Conservation (phyloP, 2,329 filamentous ascomycete species). For the Knufia fluminis region DNA sequence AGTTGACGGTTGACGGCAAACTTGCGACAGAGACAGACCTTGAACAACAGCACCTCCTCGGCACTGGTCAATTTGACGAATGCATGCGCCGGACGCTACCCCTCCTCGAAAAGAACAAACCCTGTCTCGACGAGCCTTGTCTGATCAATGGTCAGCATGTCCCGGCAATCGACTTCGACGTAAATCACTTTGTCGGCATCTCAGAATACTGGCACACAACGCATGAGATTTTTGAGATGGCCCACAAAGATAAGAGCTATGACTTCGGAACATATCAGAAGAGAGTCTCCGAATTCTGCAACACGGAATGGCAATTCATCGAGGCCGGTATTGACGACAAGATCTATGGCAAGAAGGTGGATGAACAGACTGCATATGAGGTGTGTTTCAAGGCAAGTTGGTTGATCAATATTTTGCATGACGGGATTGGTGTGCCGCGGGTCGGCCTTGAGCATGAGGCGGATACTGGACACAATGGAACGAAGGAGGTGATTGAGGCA, state of each 20-base stretch:
- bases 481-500: conserved; percentile 58
- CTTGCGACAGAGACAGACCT: conserved; percentile 34
- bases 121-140: conserved; percentile 75
- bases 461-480: conserved; percentile 53
- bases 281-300: conserved; percentile 76
- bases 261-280: conserved; percentile 84
- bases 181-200: conserved; percentile 96
- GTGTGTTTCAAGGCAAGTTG: conserved; percentile 98
- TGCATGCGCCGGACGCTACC: conserved; percentile 77
- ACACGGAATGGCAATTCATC: conserved; percentile 70
- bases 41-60: conserved; percentile 38
- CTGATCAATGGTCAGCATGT: conserved; percentile 85
- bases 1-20: conserved; percentile 63
- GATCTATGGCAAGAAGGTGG: conserved; percentile 67
- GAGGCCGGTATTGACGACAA: conserved; percentile 53
- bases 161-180: conserved; percentile 89
- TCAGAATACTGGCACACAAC: conserved; percentile 99
- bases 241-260: conserved; percentile 69
- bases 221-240: conserved; percentile 78
- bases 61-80: conserved; percentile 78
- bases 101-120: conserved; percentile 77
- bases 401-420: conserved; percentile 92
- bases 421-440: conserved; percentile 87
- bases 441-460: conserved; percentile 56
- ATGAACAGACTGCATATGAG: conserved; percentile 64